Conservation (phyloP, 352 stramenopile genomes). For the Globisporangium parvum region DNA sequence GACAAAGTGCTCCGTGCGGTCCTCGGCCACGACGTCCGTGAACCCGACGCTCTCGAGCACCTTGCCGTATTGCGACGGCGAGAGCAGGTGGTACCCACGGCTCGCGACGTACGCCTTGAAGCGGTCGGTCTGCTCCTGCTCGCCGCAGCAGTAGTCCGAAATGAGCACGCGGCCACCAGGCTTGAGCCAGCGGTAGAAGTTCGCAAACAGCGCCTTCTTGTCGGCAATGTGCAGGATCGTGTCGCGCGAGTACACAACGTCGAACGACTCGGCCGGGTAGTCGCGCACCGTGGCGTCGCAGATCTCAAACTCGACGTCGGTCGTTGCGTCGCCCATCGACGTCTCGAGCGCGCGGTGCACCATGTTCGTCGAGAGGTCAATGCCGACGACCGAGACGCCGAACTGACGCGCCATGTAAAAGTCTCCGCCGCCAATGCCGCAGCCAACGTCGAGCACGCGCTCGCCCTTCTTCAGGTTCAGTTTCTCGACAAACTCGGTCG, state of each 20-base stretch:
- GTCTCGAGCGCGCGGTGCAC: constrained; percentile 61
- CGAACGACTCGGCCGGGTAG: constrained; percentile 53
- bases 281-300: constrained; percentile 57
- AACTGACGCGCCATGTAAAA: constrained; percentile 91
- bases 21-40: constrained; percentile 42
- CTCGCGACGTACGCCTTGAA: constrained; percentile 56
- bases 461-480: constrained; percentile 53
- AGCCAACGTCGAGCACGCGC: constrained; percentile 87
- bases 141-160: constrained; percentile 57
- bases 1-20: constrained; percentile 66
- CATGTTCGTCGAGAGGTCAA: constrained; percentile 76
- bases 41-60: constrained; percentile 51
- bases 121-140: constrained; percentile 36
- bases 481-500: constrained; percentile 65
- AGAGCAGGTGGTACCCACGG: constrained; percentile 64
- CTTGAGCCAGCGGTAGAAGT: constrained; percentile 39
- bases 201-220: constrained; percentile 32
- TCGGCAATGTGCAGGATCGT: constrained; percentile 41
- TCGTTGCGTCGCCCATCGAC: constrained; percentile 37
- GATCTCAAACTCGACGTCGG: constrained; percentile 69
- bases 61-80: constrained; percentile 48
- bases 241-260: constrained; percentile 47
- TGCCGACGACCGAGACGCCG: constrained; percentile 63
- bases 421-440: constrained; percentile 86
- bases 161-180: constrained; percentile 37